Evolutionary conservation across 306 rosid genomes (phyloP), one percentile per base, ranked within the genome.

Genomic region (Cicer cuneatum): DNA sequence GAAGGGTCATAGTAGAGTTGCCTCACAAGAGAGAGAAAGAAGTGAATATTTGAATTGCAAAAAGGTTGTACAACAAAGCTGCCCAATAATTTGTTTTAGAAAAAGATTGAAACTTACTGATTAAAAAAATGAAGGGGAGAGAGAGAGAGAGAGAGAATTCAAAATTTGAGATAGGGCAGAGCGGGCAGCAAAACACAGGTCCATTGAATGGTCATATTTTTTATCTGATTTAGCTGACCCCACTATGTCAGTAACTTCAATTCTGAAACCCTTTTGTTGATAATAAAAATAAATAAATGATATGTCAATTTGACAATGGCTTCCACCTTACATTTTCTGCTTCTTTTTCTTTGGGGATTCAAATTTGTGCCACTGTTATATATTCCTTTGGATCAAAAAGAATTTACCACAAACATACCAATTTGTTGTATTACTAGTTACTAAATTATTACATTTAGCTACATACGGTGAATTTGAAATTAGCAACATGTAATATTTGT

Each of bases 121-220:
- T 40, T 56, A 29, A 29, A 29, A 29, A 29, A 29, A 29, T 10
- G 43, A 33, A 1, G 2, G 40, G 71, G 19, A 56, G 45, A 18
- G 69, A 40, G 14, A 54, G 14, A 57, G 12, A 47, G 53, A 72
- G 61, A 72, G 5, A 49, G 8, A 7, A 86, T 86, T 92, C 93
- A 84, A 92, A 92, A 21, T 86, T 85, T 83, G 84, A 75, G 69
- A 71, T 49, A 18, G 80, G 81, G 43, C 35, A 21, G 15, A 39
- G 63, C 40, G 63, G 78, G 54, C 62, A 68, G 66, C 2, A 21
- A 12, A 45, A 69, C 82, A 29, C 8, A 71, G 82, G 64, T 52
- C 77, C 71, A 52, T 76, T 76, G 59, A 80, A 10, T 47, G 77
- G 80, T 58, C 52, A 42, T 16, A 46, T 35, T 7, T 76, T 33